A percentile compares a stretch with the other conserved stretches of the same genome.
Evolutionary conservation across 371 early-diverging fungal species (phyloP).

Genomic region (Mortierella sp.): DNA sequence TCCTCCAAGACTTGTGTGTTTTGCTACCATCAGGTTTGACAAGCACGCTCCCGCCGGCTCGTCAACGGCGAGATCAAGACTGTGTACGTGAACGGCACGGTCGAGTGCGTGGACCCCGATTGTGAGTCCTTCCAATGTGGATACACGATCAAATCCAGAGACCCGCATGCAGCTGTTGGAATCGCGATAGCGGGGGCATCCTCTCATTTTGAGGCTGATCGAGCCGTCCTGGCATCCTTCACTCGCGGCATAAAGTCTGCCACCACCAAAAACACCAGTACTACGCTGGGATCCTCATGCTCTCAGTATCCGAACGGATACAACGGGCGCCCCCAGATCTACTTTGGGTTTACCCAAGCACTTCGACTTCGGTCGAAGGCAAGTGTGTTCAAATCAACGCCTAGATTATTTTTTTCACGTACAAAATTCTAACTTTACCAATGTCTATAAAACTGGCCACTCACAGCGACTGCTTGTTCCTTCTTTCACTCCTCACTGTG

Average conservation of each 20-base stretch:
- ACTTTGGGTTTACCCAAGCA: too few species aligned
- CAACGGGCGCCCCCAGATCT: background rate
- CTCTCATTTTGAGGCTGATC: background rate
- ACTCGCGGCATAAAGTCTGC: background rate
- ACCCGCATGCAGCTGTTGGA: conserved; percentile 7
- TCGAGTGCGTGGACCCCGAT: conserved; percentile 12
- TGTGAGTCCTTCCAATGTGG: conserved; percentile 2
- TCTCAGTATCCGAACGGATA: conserved; percentile 1
- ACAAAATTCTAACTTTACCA: too few species aligned
- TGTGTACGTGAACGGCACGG: conserved; percentile 3
- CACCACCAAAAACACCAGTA: conserved; percentile 2
- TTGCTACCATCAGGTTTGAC: background rate
- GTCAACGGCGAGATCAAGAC: conserved; percentile 1
- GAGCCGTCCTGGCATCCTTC: background rate
- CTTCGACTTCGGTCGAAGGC: too few species aligned
- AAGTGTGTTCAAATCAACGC: too few species aligned
- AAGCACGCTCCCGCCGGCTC: background rate
- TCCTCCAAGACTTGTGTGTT: conserved; percentile 9
- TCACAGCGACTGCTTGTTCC: too few species aligned
- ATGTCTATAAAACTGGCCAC: too few species aligned
- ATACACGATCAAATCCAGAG: conserved; percentile 6
- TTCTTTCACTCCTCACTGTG: too few species aligned
- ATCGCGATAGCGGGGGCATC: conserved; percentile 6
- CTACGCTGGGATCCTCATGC: background rate
- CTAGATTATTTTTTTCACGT: too few species aligned